Evolutionary conservation across 2,329 filamentous ascomycete genomes (phyloP), one percentile per base, ranked within the genome.

Genomic region (Thermoascus crustaceus): DNA sequence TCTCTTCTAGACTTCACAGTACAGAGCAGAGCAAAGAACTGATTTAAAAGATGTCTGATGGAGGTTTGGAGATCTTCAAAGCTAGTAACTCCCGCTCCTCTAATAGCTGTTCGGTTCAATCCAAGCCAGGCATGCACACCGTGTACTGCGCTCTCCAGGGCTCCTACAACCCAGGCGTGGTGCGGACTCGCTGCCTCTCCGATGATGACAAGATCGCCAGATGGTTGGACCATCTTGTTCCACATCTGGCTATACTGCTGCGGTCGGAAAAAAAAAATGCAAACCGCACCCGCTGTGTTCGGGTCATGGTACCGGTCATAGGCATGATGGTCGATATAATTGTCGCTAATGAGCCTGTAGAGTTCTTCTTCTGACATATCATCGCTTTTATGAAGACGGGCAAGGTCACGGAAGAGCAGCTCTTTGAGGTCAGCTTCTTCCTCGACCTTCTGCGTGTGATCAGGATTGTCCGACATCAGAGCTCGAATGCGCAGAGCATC

Each of bases 151-250:
- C 58, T 62, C 21, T 66, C 58, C 0, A 67, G 39, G 0, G 60
- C 49, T 0, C 63, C 61, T 0, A 53, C 50, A 6, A 66, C 55
- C 64, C 64, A 67, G 0, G 57, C 63, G 18, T 66, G 64, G 13
- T 67, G 54, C 0, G 49, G 45, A 7, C 54, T 59, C 0, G 53
- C 33, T 0, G 61, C 61, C 38, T 67, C 64, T 7, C 64, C 64
- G 4, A 52, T 48, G 6, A 67, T 49, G 11, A 55, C 42, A 1
- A 65, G 46, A 4, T 52, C 51, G 0, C 53, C 45, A 1, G 52
- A 40, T 0, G 52, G 54, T 8, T 41, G 41, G 13, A 44, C 40
- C 10, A 66, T 47, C 2, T 47, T 33, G 0, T 58, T 57, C 27
- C 58, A 64, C 17, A 63, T 22, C 13, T 57, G 49, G 2, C 45